Base-by-base conservation (phyloP, 2,329 filamentous ascomycete genomes). In the Sporothrix humicola region DNA sequence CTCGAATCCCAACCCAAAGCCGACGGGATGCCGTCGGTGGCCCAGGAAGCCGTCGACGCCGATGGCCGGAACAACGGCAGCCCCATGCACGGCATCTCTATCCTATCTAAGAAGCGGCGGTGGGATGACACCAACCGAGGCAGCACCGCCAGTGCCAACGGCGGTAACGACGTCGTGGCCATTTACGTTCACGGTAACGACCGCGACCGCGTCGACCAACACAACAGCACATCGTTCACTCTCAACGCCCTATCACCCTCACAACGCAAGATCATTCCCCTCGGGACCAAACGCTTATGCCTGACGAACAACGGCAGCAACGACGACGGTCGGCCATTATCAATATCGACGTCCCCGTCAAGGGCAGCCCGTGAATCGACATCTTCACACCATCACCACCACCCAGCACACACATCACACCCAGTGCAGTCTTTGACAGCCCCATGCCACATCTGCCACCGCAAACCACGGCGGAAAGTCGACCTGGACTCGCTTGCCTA, bases 371-470 rank as follows among this genome's bases (percentile, higher is more conserved):
- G 46, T 44, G 26, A 59, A 42, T n/a, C 70, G 52, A 20, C 56
- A 68, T 10, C 6, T 5, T 56, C 48, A 73, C 52, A 52, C 46
- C 72, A 20, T 15, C 69, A 66, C 42, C 75, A 54, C 75, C 50
- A 71, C 76, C 26, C 69, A 37, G 5, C 31, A 37, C 31, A 37
- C 74, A 59, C 75, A 50, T 76, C 72, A 20, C 70, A 37, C 31
- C 31, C 31, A 5, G 31, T 37, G 31, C 31, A 74, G 17, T 73
- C 48, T 3, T 10, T 46, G 26, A 71, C 46, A 42, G 63, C 76
- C 6, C 86, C 90, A 0, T 93, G 91, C 79, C 89, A 92, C 81
- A 88, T 92, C 76, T 93, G 91, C 83, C 87, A 87, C 77, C 87
- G 89, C 58, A 87, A 87, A 72, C 91, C 91, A 1, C 90, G 85